Percentiles rank a stretch among this genome's conserved stretches.
phyloP scores from a whole-genome alignment of 2,329 filamentous ascomycete species.

The Aspergillus unguis region DNA sequence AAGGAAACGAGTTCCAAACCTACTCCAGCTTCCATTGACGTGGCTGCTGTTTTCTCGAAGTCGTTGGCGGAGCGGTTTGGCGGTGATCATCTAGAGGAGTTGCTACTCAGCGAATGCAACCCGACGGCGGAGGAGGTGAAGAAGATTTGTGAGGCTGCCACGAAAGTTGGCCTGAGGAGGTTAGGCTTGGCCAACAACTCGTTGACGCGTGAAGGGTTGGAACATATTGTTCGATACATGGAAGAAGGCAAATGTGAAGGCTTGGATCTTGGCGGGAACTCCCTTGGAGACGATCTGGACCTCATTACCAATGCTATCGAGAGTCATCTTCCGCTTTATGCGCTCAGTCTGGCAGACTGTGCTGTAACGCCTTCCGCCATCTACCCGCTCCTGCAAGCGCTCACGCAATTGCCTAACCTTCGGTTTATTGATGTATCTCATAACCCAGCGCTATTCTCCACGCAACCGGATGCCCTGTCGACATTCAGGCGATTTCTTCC shows the following conservation, averaged over 20 bases:
- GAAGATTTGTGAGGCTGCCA: constrained; percentile 75
- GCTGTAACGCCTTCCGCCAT: constrained; percentile 71
- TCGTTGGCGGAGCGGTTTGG: constrained; percentile 74
- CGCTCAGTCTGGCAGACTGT: constrained; percentile 81
- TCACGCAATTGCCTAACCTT: constrained; percentile 68
- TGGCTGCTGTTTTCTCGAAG: constrained; percentile 67
- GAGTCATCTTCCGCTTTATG: constrained; percentile 62
- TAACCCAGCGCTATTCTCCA: constrained; percentile 75
- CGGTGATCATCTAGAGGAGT: constrained; percentile 71
- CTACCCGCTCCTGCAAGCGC: constrained; percentile 68
- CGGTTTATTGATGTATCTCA: constrained; percentile 91
- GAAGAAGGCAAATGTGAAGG: constrained; percentile 76
- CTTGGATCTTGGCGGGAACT: constrained; percentile 84
- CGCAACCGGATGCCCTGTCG: constrained; percentile 68
- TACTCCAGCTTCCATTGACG: constrained; percentile 42
- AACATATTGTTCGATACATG: constrained; percentile 73
- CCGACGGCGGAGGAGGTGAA: constrained; percentile 69
- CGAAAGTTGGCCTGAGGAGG: constrained; percentile 71
- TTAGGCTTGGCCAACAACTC: constrained; percentile 81
- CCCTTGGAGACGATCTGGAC: constrained; percentile 57
- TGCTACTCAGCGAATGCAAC: constrained; percentile 78
- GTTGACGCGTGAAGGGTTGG: constrained; percentile 69
- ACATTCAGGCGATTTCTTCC: constrained; percentile 81
- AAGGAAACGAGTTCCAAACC: constrained; percentile 19
- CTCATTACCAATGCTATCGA: constrained; percentile 38